Evolutionary conservation across 768 basidiomycete species (phyloP).

Genomic region (Lyophyllum semitale): DNA sequence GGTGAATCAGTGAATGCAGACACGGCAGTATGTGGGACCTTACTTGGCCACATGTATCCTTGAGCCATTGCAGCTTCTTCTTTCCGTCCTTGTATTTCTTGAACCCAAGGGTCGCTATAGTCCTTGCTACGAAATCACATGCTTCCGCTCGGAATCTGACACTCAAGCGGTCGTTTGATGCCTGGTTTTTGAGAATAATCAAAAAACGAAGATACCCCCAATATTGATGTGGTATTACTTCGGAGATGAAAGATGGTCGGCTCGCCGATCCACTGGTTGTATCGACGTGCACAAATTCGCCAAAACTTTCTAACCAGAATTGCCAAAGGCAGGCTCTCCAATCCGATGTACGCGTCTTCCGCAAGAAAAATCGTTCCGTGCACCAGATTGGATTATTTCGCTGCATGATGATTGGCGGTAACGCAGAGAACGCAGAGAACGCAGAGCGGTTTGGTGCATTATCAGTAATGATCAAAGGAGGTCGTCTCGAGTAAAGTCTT

Average conservation of each 20-base stretch:
- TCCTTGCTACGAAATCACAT: constrained; percentile 50
- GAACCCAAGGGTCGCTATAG: constrained; percentile 35
- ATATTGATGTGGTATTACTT: constrained; percentile 1
- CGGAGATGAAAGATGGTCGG: not conserved
- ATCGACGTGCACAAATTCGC: constrained; percentile 32
- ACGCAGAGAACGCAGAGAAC: constrained; percentile 37
- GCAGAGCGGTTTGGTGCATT: constrained; percentile 23
- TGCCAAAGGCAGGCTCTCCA: constrained; percentile 74
- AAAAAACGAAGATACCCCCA: not conserved
- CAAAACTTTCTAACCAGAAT: constrained; percentile 56
- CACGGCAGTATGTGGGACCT: not conserved
- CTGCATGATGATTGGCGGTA: constrained; percentile 48
- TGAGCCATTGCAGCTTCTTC: constrained; percentile 54
- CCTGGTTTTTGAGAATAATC: not conserved
- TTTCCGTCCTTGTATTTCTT: constrained; percentile 36
- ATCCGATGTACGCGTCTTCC: constrained; percentile 45
- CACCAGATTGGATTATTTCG: constrained; percentile 59
- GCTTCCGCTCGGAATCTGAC: constrained; percentile 52
- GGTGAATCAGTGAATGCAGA: not conserved
- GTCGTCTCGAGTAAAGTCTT: constrained; percentile 9
- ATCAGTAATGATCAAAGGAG: constrained; percentile 22
- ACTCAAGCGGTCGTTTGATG: constrained; percentile 36
- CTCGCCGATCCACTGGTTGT: constrained; percentile 16
- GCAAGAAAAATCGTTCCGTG: constrained; percentile 53
- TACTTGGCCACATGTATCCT: constrained; percentile 56